Percentiles rank a stretch among this genome's conserved stretches.
phyloP scores from a whole-genome alignment of 345 rosid species.

The Turnera subulata region DNA sequence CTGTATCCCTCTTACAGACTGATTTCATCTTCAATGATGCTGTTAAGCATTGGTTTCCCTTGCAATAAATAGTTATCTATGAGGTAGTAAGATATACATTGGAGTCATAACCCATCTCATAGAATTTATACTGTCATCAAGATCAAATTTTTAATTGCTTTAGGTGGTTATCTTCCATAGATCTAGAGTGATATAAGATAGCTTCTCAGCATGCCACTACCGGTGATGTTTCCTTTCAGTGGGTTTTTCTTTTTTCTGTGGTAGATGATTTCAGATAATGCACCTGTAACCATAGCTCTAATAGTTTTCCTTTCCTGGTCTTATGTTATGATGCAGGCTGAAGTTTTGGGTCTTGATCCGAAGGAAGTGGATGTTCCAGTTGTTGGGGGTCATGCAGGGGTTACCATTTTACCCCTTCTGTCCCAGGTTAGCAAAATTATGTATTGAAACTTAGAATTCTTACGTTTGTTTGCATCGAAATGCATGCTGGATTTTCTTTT shows the following conservation, averaged over 20 bases:
- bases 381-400: conserved; percentile 95
- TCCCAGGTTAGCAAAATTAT: conserved; percentile 61
- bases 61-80: not conserved
- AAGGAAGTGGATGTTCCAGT: conserved; percentile 95
- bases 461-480: not conserved
- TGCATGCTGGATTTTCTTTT: not conserved
- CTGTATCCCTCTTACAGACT: not conserved
- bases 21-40: not conserved
- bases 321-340: conserved; percentile 56
- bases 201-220: too few species aligned
- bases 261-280: not conserved
- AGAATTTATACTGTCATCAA: too few species aligned
- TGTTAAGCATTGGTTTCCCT: not conserved
- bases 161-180: too few species aligned
- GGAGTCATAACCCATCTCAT: too few species aligned
- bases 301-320: conserved; percentile 1
- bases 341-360: conserved; percentile 93
- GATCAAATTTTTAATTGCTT: too few species aligned
- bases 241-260: not conserved
- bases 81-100: too few species aligned
- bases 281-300: not conserved
- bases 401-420: conserved; percentile 87
- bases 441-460: not conserved
- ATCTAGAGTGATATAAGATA: too few species aligned
- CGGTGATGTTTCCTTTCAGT: too few species aligned